Base-by-base conservation (phyloP, 129 eudicot species). In the Kitagawia praeruptora region DNA sequence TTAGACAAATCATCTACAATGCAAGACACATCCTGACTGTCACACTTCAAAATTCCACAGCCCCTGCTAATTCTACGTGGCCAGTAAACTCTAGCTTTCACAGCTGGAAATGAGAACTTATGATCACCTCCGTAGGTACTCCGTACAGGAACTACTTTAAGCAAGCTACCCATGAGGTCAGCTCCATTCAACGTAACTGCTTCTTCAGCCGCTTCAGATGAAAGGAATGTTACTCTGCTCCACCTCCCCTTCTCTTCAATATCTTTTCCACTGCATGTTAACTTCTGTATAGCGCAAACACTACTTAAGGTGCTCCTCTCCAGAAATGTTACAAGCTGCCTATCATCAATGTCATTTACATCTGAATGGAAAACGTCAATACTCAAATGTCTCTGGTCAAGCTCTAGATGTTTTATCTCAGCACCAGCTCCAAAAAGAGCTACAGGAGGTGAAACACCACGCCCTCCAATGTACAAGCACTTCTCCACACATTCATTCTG, bases 371-470 rank as follows among this genome's bases (percentile, higher is more conserved):
- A 90, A 41, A 92, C 75, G 40, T 95, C 94, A n/a, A 95, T 93
- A 27, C 88, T 90, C 80, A 95, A 88, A 79, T 54, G 86, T 82
- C 90, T 87, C 80, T 83, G 85, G 21, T 90, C 87, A 39, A 92
- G 89, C 84, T 95, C 98, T 83, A 95, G 82, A 85, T 95, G 98
- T 74, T 90, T 95, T 75, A 95, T 89, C 81, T 86, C 91, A 25
- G 91, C 98, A 79, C 98, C 98, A 54, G 96, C 90, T 54, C 98
- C 98, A 80, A 92, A 81, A 6, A 95, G 80, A 75, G 96, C 98
- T 40, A 90, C 84, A 84, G 96, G 85, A n/a, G 96, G 90, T 6
- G 83, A 78, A 16, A 71, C 80, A 21, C 84, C 79, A 76, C 90
- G 82, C 5, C 92, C 96, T 11, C 91, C 92, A 66, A 54, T 80